Evolutionary conservation across 305 asterid genomes (phyloP), one percentile per base, ranked within the genome.

Genomic region (Solanum hybrid): DNA sequence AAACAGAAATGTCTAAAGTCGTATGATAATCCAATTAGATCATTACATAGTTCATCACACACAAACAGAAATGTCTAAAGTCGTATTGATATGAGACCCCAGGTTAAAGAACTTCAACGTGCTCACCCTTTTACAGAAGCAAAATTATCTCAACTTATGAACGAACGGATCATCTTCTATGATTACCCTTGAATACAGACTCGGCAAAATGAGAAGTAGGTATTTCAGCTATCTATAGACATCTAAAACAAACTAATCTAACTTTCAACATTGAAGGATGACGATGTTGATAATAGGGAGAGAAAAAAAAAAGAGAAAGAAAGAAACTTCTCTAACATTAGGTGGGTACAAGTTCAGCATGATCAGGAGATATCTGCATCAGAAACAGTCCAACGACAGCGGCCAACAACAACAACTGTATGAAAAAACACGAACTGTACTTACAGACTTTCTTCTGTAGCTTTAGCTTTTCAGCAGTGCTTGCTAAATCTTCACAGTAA

Each of bases 291-390:
- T n/a, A 81, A 42, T 89, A 73, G 26, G 24, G 34, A 27, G 80
- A n/a, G 51, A 46, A n/a, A 29, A 29, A 36, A 26, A 14, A 37
- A 26, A 42, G 14, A 37, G 34, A 42, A n/a, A 69, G 29, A 2
- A n/a, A 66, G 27, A 4, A 17, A 24, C 69, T 11, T 60, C 88
- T 82, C 84, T 85, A 89, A 82, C 88, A 72, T 93, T 90, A 97
- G 31, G 99, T 97, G 13, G 99, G 99, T 84, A 94, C 94, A 89
- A 93, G 87, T 91, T 89, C 93, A 29, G 86, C 91, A 79, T 88
- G 79, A 89, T 71, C 87, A 60, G 92, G 93, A 3, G 94, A 90
- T 12, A 90, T 92, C 90, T 91, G 90, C 89, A 88, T 85, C 42
- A 94, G 14, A 60, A 95, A 46, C 90, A 93, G 66, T 77, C 88